Evolutionary conservation across 768 basidiomycete species (phyloP).

Genomic region (Guyanaporus albipodus): DNA sequence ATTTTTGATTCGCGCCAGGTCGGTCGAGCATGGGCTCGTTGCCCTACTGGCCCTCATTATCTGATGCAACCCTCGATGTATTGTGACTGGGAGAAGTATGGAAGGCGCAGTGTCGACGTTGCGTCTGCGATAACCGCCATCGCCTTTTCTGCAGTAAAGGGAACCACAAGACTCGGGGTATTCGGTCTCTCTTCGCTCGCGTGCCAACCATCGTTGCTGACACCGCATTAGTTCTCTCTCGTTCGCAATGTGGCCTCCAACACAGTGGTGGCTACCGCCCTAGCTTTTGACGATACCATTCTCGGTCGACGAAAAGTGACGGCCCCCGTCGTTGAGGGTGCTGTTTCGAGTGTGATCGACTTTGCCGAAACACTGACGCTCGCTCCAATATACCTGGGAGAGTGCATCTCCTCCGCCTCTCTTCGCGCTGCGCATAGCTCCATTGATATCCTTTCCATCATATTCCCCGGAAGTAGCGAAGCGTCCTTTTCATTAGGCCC

Average conservation of each 20-base stretch:
- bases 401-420: slow-evolving; percentile 73
- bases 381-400: slow-evolving; percentile 68
- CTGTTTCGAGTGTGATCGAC: slow-evolving; percentile 57
- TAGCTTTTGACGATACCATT: slow-evolving; percentile 60
- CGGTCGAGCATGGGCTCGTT: slow-evolving; percentile 21
- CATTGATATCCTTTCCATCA: slow-evolving; percentile 65
- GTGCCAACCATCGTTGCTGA: slow-evolving; percentile 6
- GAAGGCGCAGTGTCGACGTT: slow-evolving; percentile 60
- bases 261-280: slow-evolving; percentile 54
- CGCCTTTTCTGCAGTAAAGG: slow-evolving; percentile 65
- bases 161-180: slow-evolving; percentile 67
- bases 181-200: slow-evolving; percentile 2
- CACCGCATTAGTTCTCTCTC: slow-evolving; percentile 57
- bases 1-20: too few species aligned
- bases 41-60: slow-evolving; percentile 7
- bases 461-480: slow-evolving; percentile 74
- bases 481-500: slow-evolving; percentile 78
- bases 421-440: slow-evolving; percentile 71
- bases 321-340: slow-evolving; percentile 52
- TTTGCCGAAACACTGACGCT: slow-evolving; percentile 70
- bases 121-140: slow-evolving; percentile 61
- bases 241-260: slow-evolving; percentile 58
- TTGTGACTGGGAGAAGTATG: slow-evolving; percentile 38
- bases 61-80: slow-evolving; percentile 21
- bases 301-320: slow-evolving; percentile 60